Conservation (phyloP, 2,329 filamentous ascomycete species). For the Dactylella cylindrospora region DNA sequence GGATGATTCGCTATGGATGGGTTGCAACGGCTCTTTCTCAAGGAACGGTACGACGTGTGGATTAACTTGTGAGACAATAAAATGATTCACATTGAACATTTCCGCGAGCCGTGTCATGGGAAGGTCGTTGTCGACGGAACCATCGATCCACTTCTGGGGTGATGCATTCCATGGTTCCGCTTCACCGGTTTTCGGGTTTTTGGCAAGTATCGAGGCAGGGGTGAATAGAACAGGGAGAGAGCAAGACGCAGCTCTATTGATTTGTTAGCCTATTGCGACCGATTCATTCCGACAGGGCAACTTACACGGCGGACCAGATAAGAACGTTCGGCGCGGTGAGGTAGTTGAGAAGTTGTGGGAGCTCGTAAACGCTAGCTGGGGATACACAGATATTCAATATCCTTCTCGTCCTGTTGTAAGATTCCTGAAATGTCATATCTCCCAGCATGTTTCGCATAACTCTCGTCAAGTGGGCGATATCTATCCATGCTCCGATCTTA, state of each 20-base stretch:
- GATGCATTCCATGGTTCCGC: constrained; percentile 82
- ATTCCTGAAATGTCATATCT: constrained; percentile 91
- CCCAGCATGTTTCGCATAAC: constrained; percentile 81
- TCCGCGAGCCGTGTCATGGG: constrained; percentile 86
- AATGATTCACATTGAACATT: constrained; percentile 98
- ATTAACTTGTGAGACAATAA: constrained; percentile 96
- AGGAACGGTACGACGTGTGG: constrained; percentile 89
- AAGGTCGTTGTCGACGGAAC: constrained; percentile 90
- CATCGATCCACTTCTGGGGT: constrained; percentile 85
- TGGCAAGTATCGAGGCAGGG: constrained; percentile 74
- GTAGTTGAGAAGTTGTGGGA: constrained; percentile 86
- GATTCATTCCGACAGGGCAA: constrained; percentile 48
- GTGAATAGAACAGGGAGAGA: constrained; percentile 87
- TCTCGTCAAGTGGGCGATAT: constrained; percentile 75
- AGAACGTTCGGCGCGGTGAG: constrained; percentile 90
- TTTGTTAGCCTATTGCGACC: constrained; percentile 50
- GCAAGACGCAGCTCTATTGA: constrained; percentile 72
- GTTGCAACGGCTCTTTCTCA: constrained; percentile 60
- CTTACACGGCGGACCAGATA: constrained; percentile 83
- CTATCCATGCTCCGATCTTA: constrained; percentile 80
- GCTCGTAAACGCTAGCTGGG: constrained; percentile 74
- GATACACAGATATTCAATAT: constrained; percentile 95
- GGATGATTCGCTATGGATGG: constrained; percentile 8
- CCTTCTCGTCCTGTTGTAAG: constrained; percentile 87
- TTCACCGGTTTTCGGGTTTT: constrained; percentile 77